Evolutionary conservation across 176 grass and related monocot genomes (phyloP).

Genomic region (Hordeum vulgare): DNA sequence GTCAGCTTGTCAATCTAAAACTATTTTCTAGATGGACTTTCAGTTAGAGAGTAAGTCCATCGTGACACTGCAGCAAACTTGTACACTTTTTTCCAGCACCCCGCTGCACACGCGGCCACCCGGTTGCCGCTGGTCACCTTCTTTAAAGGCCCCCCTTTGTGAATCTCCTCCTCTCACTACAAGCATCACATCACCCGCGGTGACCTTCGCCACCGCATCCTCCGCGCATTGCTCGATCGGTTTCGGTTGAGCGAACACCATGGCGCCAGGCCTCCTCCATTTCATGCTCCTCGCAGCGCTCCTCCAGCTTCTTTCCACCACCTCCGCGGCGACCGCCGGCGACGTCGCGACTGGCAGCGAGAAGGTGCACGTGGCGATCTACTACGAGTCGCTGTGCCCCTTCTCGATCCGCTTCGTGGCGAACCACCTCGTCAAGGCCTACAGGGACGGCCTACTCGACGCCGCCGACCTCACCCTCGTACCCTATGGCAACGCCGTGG

Average conservation of each 20-base stretch:
- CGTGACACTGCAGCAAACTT: neutral
- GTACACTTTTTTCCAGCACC: neutral
- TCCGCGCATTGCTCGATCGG: neutral
- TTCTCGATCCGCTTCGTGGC: constrained; percentile 35
- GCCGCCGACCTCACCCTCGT: constrained; percentile 24
- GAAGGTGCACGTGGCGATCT: constrained; percentile 34
- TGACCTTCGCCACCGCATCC: neutral
- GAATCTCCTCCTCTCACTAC: too few relatives aligned
- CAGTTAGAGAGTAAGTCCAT: neutral
- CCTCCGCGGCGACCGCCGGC: neutral
- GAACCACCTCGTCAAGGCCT: constrained; percentile 22
- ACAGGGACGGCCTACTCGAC: constrained; percentile 22
- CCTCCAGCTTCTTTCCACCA: neutral
- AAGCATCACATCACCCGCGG: neutral
- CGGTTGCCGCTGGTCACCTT: neutral
- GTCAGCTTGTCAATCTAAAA: neutral
- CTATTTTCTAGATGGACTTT: neutral
- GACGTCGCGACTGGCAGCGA: neutral
- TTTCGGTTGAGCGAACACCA: neutral
- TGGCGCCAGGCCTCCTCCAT: neutral
- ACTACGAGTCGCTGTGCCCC: constrained; percentile 52
- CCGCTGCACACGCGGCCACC: neutral
- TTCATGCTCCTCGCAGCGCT: neutral
- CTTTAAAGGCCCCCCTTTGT: neutral
- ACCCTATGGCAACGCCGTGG: constrained; percentile 45